Evolutionary conservation across 2,329 filamentous ascomycete genomes (phyloP).

Genomic region (Pseudocercospora eumusae): DNA sequence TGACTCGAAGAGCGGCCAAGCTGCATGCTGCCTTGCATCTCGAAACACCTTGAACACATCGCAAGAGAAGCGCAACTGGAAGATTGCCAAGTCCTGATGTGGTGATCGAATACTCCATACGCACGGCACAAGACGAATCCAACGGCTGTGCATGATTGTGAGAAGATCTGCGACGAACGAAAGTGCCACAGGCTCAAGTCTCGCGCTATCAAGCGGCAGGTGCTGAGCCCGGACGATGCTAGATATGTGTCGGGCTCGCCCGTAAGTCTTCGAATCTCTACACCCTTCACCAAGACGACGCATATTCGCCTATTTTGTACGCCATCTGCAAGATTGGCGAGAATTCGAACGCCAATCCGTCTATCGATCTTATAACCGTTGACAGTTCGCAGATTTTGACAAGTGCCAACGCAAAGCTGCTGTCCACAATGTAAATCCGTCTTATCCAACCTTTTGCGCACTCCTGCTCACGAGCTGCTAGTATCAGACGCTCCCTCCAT

Average conservation of each 20-base stretch:
- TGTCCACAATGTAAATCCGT: neutral
- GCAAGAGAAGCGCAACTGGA: neutral
- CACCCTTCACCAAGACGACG: neutral
- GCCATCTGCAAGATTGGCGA: slow-evolving; percentile 9
- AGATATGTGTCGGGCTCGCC: neutral
- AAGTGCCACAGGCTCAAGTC: neutral
- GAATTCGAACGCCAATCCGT: neutral
- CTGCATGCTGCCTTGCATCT: neutral
- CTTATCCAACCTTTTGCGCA: neutral
- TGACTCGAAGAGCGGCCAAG: neutral
- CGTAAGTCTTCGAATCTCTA: neutral
- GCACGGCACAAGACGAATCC: neutral
- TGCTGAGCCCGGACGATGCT: neutral
- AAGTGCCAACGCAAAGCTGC: neutral
- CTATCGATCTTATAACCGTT: neutral
- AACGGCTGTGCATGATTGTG: neutral
- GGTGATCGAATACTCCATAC: neutral
- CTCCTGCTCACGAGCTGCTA: neutral
- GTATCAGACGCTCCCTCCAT: neutral
- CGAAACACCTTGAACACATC: too few species aligned
- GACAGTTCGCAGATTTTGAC: slow-evolving; percentile 5
- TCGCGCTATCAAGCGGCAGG: neutral
- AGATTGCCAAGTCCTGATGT: neutral
- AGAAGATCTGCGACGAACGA: neutral
- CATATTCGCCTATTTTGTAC: slow-evolving; percentile 5